A percentile compares a stretch with the other conserved stretches of the same genome.
phyloP scores from a whole-genome alignment of 192 early-diverging fungal species.

The Podila verticillata region DNA sequence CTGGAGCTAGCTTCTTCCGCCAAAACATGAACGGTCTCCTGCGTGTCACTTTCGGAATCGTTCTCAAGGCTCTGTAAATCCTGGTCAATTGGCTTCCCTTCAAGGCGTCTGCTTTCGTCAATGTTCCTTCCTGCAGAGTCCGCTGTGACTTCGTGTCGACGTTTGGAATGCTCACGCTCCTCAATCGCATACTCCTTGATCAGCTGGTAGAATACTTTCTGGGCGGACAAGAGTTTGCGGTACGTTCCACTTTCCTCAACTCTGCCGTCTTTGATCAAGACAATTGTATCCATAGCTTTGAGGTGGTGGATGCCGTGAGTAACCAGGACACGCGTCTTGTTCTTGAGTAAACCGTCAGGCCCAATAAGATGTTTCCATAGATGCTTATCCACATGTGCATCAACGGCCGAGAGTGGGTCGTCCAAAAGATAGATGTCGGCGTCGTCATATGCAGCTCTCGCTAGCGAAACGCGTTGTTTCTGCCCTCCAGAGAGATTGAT shows the following conservation, averaged over 20 bases:
- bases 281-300: constrained; percentile 60
- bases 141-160: not conserved
- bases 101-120: constrained; percentile 14
- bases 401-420: constrained; percentile 87
- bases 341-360: constrained; percentile 68
- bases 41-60: too few species aligned
- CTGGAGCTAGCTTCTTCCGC: too few species aligned
- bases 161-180: constrained; percentile 1
- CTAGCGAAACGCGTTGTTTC: constrained; percentile 85
- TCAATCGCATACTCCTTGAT: constrained; percentile 40
- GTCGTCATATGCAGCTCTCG: constrained; percentile 79
- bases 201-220: constrained; percentile 50
- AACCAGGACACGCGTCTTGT: constrained; percentile 73
- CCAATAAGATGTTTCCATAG: constrained; percentile 80
- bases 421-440: constrained; percentile 85
- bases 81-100: constrained; percentile 1
- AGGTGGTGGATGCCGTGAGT: constrained; percentile 76
- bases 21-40: too few species aligned
- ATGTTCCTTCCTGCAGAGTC: constrained; percentile 42
- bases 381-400: constrained; percentile 58
- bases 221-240: constrained; percentile 53
- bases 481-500: constrained; percentile 83
- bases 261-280: constrained; percentile 68
- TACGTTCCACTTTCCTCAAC: constrained; percentile 68
- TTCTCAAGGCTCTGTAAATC: too few species aligned